phyloP scores from a whole-genome alignment of 495 filamentous ascomycete species.

The Xylaria intraflava region DNA sequence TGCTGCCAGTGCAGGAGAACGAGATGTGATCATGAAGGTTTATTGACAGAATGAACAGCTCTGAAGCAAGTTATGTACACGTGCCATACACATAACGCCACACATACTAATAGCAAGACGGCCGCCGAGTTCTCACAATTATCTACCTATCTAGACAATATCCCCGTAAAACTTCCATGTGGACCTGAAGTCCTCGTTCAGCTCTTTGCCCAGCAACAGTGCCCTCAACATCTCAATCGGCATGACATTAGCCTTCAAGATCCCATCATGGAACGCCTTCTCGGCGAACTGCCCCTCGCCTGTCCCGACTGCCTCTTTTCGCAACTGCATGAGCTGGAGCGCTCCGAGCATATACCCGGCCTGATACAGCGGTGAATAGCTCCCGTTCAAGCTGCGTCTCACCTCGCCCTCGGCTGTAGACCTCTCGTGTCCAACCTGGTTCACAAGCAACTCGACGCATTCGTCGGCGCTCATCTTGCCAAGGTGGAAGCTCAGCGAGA shows the following conservation, averaged over 20 bases:
- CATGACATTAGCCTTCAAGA: slow-evolving; percentile 42
- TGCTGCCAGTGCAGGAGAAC: too few relatives aligned
- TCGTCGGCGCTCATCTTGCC: slow-evolving; percentile 38
- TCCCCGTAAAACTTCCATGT: slow-evolving; percentile 28
- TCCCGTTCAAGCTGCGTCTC: slow-evolving; percentile 39
- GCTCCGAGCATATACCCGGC: slow-evolving; percentile 49
- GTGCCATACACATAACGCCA: background rate
- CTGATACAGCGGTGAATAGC: slow-evolving; percentile 46
- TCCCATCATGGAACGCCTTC: slow-evolving; percentile 43
- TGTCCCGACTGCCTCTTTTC: slow-evolving; percentile 31
- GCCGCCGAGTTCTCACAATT: too few relatives aligned
- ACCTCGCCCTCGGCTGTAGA: slow-evolving; percentile 51
- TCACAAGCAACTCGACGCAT: slow-evolving; percentile 43
- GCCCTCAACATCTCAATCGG: slow-evolving; percentile 47
- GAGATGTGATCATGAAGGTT: too few relatives aligned
- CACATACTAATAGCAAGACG: background rate
- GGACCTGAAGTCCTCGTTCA: slow-evolving; percentile 26
- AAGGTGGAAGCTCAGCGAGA: slow-evolving; percentile 47
- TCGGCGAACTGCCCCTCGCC: slow-evolving; percentile 28
- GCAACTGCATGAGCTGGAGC: slow-evolving; percentile 38
- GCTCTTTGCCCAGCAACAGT: slow-evolving; percentile 30
- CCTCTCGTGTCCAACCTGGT: slow-evolving; percentile 46
- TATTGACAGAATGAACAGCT: too few relatives aligned
- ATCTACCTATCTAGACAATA: too few relatives aligned
- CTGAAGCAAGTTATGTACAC: too few relatives aligned